Evolutionary conservation across 108 stramenopile species (phyloP).

Genomic region (Cylindrotheca closterium): DNA sequence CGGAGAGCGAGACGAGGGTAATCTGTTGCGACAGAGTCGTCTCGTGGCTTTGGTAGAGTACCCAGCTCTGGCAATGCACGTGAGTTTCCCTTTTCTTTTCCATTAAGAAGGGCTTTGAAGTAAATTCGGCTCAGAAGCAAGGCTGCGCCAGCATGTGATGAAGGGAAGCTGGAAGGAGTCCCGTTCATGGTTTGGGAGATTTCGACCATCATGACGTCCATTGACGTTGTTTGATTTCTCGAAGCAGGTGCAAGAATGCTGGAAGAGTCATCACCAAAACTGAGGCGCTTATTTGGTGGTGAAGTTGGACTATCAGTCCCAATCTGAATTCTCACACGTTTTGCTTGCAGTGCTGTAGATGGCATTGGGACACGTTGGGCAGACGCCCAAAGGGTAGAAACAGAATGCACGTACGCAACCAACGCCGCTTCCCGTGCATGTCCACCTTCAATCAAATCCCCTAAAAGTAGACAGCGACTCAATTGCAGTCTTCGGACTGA

Average conservation of each 20-base stretch:
- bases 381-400: constrained; percentile 36
- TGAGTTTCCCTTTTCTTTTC: constrained; percentile 1
- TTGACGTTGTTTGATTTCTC: constrained; percentile 22
- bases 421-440: constrained; percentile 20
- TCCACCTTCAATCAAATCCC: constrained; percentile 15
- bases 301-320: constrained; percentile 11
- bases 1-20: constrained; percentile 65
- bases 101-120: constrained; percentile 19
- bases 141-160: constrained; percentile 8
- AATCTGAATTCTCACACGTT: neutral
- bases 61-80: constrained; percentile 30
- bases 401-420: constrained; percentile 29
- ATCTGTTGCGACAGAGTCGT: constrained; percentile 30
- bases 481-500: constrained; percentile 31
- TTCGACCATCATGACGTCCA: constrained; percentile 32
- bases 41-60: constrained; percentile 26
- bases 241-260: constrained; percentile 17
- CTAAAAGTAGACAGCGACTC: constrained; percentile 33
- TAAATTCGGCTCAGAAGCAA: constrained; percentile 13
- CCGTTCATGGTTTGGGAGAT: constrained; percentile 29
- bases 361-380: constrained; percentile 37
- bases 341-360: constrained; percentile 14
- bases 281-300: constrained; percentile 35
- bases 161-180: neutral
- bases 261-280: constrained; percentile 31